Evolutionary conservation across 352 stramenopile species (phyloP).

Genomic region (Phytophthora tubulina): DNA sequence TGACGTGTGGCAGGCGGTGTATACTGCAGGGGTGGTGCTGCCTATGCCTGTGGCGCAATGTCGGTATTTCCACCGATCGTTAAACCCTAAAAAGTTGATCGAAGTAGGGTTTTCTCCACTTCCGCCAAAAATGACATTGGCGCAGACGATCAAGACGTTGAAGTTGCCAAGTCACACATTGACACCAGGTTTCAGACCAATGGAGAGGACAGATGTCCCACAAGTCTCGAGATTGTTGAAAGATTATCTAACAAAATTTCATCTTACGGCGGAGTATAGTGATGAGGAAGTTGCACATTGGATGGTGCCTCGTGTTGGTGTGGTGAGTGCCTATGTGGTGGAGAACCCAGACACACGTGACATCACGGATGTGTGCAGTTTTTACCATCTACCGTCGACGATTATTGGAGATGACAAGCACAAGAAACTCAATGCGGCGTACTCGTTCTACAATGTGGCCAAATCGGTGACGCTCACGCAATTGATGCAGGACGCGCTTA

Average conservation of each 20-base stretch:
- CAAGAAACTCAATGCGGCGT: constrained; percentile 95
- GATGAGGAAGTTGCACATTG: constrained; percentile 96
- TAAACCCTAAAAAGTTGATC: constrained; percentile 99
- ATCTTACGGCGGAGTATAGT: constrained; percentile 89
- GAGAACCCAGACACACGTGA: constrained; percentile 64
- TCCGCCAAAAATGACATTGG: constrained; percentile 94
- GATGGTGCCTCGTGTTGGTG: constrained; percentile 94
- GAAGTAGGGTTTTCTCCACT: constrained; percentile 97
- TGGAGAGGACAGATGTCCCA: constrained; percentile 64
- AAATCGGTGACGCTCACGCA: constrained; percentile 62
- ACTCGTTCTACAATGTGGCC: constrained; percentile 98
- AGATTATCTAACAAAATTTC: constrained; percentile 64
- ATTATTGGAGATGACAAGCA: constrained; percentile 96
- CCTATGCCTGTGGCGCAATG: constrained; percentile 95
- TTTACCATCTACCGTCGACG: constrained; percentile 98
- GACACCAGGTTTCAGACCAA: constrained; percentile 57
- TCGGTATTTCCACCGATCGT: constrained; percentile 97
- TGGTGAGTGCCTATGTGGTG: constrained; percentile 96
- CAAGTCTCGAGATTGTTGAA: constrained; percentile 62
- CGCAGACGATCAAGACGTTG: constrained; percentile 92
- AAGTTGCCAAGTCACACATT: constrained; percentile 73
- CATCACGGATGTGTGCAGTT: constrained; percentile 96
- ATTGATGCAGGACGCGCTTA: constrained; percentile 76
- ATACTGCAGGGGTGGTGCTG: constrained; percentile 98
- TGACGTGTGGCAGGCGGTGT: constrained; percentile 96